A percentile compares a stretch with the other conserved stretches of the same genome.
Evolutionary conservation across 805 yeast genomes (phyloP).

Genomic region (Wickerhamomyces kurtzmanii): DNA sequence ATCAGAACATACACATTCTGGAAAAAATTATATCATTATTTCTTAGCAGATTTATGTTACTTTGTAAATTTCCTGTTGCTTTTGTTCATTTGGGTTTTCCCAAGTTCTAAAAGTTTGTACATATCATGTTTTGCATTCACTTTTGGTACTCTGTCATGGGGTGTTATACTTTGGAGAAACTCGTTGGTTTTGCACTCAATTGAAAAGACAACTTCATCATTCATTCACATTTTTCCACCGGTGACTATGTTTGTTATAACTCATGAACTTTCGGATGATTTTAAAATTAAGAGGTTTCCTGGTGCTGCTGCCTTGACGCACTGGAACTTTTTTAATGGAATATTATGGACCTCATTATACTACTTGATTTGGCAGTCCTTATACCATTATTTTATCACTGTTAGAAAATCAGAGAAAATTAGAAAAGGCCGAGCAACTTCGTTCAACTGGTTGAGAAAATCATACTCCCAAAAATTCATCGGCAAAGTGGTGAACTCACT

Average conservation of each 20-base stretch:
- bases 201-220: slow-evolving; percentile 86
- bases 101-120: slow-evolving; percentile 62
- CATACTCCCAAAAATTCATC: slow-evolving; percentile 52
- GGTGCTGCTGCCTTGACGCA: slow-evolving; percentile 63
- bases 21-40: slow-evolving; percentile 73
- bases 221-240: slow-evolving; percentile 89
- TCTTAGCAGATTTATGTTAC: slow-evolving; percentile 87
- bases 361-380: slow-evolving; percentile 85
- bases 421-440: slow-evolving; percentile 81
- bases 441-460: slow-evolving; percentile 71
- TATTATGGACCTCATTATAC: slow-evolving; percentile 69
- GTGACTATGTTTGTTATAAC: slow-evolving; percentile 78
- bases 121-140: slow-evolving; percentile 79
- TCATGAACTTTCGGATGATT: slow-evolving; percentile 51
- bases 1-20: slow-evolving; percentile 76
- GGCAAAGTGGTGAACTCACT: slow-evolving; percentile 75
- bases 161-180: slow-evolving; percentile 93
- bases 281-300: slow-evolving; percentile 53
- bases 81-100: slow-evolving; percentile 74
- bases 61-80: slow-evolving; percentile 70
- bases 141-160: slow-evolving; percentile 85
- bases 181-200: slow-evolving; percentile 85
- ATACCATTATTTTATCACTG: slow-evolving; percentile 88
- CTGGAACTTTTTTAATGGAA: slow-evolving; percentile 66
- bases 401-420: slow-evolving; percentile 69